These are phyloP conservation scores for Peronospora belbahrii DNA, from an alignment of 352 stramenopile genomes.

Conservation along the genomic window DNA sequence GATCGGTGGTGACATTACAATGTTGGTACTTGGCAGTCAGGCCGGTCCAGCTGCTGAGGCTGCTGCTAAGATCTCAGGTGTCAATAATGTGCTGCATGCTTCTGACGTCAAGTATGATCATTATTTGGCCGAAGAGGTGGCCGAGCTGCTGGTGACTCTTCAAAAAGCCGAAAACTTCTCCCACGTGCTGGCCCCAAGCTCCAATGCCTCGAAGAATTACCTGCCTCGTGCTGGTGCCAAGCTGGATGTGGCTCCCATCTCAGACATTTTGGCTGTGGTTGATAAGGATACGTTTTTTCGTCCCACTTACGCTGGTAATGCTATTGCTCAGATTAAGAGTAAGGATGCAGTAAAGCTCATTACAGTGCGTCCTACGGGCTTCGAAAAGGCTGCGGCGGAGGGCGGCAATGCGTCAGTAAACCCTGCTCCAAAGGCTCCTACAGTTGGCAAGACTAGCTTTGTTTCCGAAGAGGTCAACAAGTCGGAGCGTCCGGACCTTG, in stretches of 20 bases:
- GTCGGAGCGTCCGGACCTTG: slow-evolving; percentile 93
- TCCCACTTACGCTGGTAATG: slow-evolving; percentile 81
- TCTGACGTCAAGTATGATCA: slow-evolving; percentile 86
- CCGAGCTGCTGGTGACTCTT: slow-evolving; percentile 59
- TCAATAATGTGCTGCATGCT: slow-evolving; percentile 77
- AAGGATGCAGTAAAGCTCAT: slow-evolving; percentile 91
- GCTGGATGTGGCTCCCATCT: slow-evolving; percentile 92
- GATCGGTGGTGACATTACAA: slow-evolving; percentile 74
- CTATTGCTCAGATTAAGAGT: slow-evolving; percentile 86
- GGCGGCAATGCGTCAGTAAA: slow-evolving; percentile 70
- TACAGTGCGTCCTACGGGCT: slow-evolving; percentile 93
- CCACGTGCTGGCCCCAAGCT: slow-evolving; percentile 92
- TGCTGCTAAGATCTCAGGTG: slow-evolving; percentile 69
- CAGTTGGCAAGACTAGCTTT: slow-evolving; percentile 79
- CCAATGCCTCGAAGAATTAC: slow-evolving; percentile 96
- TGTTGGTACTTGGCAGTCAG: slow-evolving; percentile 70
- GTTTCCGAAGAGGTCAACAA: slow-evolving; percentile 91
- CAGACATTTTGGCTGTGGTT: slow-evolving; percentile 90
- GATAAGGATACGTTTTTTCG: slow-evolving; percentile 94
- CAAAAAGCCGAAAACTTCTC: slow-evolving; percentile 68
- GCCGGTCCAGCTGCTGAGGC: slow-evolving; percentile 46
- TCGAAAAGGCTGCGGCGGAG: slow-evolving; percentile 91
- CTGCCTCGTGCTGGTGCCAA: slow-evolving; percentile 91
- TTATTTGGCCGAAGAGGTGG: slow-evolving; percentile 81
- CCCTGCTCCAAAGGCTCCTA: slow-evolving; percentile 43